phyloP scores from a whole-genome alignment of 2,329 filamentous ascomycete species.

The Conoideocrella luteorostrata region DNA sequence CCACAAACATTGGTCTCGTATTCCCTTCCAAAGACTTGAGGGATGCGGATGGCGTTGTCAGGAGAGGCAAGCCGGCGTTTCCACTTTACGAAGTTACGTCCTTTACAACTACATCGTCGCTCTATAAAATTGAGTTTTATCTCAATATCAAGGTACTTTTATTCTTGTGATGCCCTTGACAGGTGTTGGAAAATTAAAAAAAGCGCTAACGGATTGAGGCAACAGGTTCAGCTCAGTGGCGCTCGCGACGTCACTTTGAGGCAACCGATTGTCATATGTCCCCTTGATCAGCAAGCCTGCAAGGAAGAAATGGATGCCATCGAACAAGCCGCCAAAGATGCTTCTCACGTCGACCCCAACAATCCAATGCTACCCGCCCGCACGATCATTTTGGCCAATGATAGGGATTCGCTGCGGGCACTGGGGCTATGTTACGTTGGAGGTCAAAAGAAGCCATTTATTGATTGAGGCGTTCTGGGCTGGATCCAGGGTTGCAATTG shows the following conservation, averaged over 20 bases:
- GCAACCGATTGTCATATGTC: slow-evolving; percentile 92
- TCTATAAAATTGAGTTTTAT: slow-evolving; percentile 99
- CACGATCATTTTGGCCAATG: slow-evolving; percentile 72
- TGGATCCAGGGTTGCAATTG: background rate
- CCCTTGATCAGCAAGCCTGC: slow-evolving; percentile 88
- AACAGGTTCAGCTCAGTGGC: slow-evolving; percentile 76
- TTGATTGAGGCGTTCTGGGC: slow-evolving; percentile 40
- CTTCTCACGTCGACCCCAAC: slow-evolving; percentile 77
- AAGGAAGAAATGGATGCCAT: slow-evolving; percentile 99
- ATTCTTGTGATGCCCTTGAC: too few relatives aligned
- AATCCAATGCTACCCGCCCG: slow-evolving; percentile 88
- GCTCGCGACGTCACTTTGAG: slow-evolving; percentile 83
- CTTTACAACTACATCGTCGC: slow-evolving; percentile 86
- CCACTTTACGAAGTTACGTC: slow-evolving; percentile 82
- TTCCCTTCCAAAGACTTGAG: slow-evolving; percentile 86
- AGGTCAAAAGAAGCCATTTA: slow-evolving; percentile 59
- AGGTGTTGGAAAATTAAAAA: too few relatives aligned
- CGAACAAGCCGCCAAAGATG: slow-evolving; percentile 90
- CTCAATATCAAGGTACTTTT: slow-evolving; percentile 82
- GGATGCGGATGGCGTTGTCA: slow-evolving; percentile 81
- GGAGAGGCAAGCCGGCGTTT: slow-evolving; percentile 77
- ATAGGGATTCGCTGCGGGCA: slow-evolving; percentile 58
- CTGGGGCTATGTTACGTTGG: slow-evolving; percentile 58
- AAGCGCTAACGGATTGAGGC: slow-evolving; percentile 13
- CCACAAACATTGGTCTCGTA: slow-evolving; percentile 84